phyloP scores from a whole-genome alignment of 306 rosid genomes.

The Vachellia collinsii region DNA sequence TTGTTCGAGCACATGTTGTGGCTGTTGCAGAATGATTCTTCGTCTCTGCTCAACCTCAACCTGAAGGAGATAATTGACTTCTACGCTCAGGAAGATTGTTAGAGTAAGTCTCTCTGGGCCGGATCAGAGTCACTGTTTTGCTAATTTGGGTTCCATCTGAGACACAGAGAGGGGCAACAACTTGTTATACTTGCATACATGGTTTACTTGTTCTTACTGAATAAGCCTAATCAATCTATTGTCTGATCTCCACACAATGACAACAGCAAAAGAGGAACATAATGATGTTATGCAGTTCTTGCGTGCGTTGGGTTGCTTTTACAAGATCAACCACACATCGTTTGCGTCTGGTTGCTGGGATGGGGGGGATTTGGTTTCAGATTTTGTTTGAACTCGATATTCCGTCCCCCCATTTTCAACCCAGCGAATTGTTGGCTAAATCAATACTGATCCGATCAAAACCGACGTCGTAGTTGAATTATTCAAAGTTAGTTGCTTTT shows the following conservation, averaged over 20 bases:
- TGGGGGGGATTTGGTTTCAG: no score
- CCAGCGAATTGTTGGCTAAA: no score
- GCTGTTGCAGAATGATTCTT: constrained; percentile 77
- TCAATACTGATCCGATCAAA: no score
- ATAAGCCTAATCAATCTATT: neutral
- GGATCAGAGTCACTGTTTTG: constrained; percentile 38
- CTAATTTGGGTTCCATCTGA: neutral
- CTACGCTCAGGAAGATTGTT: constrained; percentile 66
- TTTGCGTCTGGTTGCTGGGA: neutral
- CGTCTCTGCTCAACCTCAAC: constrained; percentile 76
- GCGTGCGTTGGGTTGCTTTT: neutral
- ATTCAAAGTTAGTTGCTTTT: no score
- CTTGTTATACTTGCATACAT: neutral
- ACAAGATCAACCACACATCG: neutral
- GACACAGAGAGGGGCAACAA: neutral
- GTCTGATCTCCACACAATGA: neutral
- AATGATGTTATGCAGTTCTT: neutral
- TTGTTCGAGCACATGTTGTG: constrained; percentile 95
- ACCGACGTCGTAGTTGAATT: no score
- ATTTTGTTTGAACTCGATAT: no score
- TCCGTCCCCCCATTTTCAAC: no score
- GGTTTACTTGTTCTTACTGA: neutral
- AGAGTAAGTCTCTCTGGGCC: neutral
- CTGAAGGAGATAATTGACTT: constrained; percentile 83
- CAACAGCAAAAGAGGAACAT: neutral